These are phyloP conservation scores for Mollisiaceae sp. DNA, from an alignment of 2,329 filamentous ascomycete species.

Conservation along the genomic window DNA sequence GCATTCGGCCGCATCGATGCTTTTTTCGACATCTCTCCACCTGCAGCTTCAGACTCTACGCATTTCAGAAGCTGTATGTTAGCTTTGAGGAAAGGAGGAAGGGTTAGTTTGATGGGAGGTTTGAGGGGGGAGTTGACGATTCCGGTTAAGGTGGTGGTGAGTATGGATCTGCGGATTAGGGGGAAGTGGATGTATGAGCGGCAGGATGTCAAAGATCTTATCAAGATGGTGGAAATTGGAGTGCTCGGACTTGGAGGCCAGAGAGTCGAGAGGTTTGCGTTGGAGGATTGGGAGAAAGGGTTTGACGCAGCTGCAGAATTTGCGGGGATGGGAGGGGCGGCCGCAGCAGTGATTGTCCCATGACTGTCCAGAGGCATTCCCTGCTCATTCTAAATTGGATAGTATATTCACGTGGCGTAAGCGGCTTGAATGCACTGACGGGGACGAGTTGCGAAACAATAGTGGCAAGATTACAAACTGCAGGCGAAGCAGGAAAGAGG, in stretches of 20 bases:
- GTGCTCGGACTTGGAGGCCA: slow-evolving; percentile 31
- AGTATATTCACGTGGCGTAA: too few species aligned
- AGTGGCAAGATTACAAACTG: not conserved
- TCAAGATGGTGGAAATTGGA: slow-evolving; percentile 47
- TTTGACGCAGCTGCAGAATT: slow-evolving; percentile 25
- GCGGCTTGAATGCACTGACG: too few species aligned
- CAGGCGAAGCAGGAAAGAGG: not conserved
- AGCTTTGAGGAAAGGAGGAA: slow-evolving; percentile 39
- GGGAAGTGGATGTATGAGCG: slow-evolving; percentile 54
- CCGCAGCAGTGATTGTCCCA: not conserved
- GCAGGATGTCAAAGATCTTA: slow-evolving; percentile 45
- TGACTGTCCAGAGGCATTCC: not conserved
- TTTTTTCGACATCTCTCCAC: slow-evolving; percentile 53
- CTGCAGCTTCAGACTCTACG: slow-evolving; percentile 45
- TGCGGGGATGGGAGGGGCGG: slow-evolving; percentile 32
- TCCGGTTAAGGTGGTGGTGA: slow-evolving; percentile 40
- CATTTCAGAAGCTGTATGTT: slow-evolving; percentile 47
- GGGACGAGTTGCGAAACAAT: too few species aligned
- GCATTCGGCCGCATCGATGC: slow-evolving; percentile 46
- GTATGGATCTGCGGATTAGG: slow-evolving; percentile 44
- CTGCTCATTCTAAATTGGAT: too few species aligned
- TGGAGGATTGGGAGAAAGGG: slow-evolving; percentile 26
- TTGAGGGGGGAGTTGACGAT: slow-evolving; percentile 39
- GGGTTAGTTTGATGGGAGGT: slow-evolving; percentile 44
- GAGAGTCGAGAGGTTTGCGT: slow-evolving; percentile 15